phyloP scores from a whole-genome alignment of 805 yeast genomes.

The Candida golubevii region DNA sequence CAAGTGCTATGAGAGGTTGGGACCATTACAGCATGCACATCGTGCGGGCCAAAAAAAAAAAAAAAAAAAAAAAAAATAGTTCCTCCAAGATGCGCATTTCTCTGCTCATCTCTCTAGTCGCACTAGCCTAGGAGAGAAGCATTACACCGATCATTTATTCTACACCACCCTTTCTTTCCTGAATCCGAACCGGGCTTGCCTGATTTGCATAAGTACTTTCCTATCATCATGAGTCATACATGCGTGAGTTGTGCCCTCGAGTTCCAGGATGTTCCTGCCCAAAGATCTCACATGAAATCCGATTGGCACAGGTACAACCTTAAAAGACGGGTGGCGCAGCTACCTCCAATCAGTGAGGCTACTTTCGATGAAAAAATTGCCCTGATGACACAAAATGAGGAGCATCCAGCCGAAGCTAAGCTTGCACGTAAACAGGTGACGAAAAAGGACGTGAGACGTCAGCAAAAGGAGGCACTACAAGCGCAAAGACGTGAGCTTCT shows the following conservation, averaged over 20 bases:
- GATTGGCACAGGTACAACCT: conserved; percentile 46
- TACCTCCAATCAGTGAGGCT: conserved; percentile 24
- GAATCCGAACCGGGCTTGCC: no score
- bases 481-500: conserved; percentile 47
- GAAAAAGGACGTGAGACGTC: conserved; percentile 48
- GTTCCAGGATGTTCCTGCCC: conserved; percentile 36
- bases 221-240: conserved; percentile 12
- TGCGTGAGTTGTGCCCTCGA: conserved; percentile 40
- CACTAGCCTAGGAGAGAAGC: neutral
- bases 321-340: conserved; percentile 39
- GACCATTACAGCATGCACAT: no score
- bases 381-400: conserved; percentile 16
- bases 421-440: conserved; percentile 27
- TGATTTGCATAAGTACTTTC: no score
- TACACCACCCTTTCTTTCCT: neutral
- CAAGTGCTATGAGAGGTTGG: no score
- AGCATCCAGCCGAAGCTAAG: conserved; percentile 13
- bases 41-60: no score
- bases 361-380: conserved; percentile 22
- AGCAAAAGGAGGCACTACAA: conserved; percentile 45
- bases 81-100: no score
- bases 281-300: conserved; percentile 40
- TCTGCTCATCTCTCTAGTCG: neutral
- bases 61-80: no score
- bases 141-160: neutral